Conservation (phyloP, 148 eudicot genomes). For the Persicaria tinctoria region DNA sequence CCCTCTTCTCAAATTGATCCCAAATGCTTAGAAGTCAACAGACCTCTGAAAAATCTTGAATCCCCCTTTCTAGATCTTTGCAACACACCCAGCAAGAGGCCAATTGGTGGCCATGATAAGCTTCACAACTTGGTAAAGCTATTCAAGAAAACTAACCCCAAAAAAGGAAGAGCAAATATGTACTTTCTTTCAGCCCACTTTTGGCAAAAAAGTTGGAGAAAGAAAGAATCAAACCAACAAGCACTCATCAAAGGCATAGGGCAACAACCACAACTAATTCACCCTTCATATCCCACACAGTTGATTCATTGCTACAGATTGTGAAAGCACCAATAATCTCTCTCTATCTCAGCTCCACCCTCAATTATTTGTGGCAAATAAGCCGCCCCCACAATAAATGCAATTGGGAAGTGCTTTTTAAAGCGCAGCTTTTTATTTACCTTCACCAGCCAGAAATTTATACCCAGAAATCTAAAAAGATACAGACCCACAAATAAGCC, state of each 20-base stretch:
- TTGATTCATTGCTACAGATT: neutral
- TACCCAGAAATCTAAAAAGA: no score
- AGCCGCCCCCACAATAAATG: neutral
- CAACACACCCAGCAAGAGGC: no score
- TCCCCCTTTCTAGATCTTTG: neutral
- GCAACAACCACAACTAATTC: slow-evolving; percentile 14
- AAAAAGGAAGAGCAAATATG: neutral
- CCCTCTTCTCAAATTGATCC: neutral
- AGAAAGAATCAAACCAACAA: slow-evolving; percentile 1
- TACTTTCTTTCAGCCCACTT: slow-evolving; percentile 16
- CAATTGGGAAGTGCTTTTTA: neutral
- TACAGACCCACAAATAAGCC: no score
- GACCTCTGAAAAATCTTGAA: neutral
- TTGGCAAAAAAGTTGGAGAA: slow-evolving; percentile 13
- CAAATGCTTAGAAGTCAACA: slow-evolving; percentile 3
- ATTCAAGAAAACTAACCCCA: neutral
- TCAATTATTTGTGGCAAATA: no score
- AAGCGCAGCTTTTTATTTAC: neutral
- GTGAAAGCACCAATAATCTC: no score
- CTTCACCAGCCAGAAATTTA: neutral
- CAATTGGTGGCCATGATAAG: slow-evolving; percentile 1
- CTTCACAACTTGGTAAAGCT: slow-evolving; percentile 6
- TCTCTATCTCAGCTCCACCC: no score
- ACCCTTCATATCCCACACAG: slow-evolving; percentile 14
- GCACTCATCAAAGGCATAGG: slow-evolving; percentile 17